Percentiles rank a stretch among this genome's conserved stretches.
These are phyloP conservation scores for Phyllachora maydis DNA, from an alignment of 2,329 filamentous ascomycete genomes.

Conservation along the genomic window DNA sequence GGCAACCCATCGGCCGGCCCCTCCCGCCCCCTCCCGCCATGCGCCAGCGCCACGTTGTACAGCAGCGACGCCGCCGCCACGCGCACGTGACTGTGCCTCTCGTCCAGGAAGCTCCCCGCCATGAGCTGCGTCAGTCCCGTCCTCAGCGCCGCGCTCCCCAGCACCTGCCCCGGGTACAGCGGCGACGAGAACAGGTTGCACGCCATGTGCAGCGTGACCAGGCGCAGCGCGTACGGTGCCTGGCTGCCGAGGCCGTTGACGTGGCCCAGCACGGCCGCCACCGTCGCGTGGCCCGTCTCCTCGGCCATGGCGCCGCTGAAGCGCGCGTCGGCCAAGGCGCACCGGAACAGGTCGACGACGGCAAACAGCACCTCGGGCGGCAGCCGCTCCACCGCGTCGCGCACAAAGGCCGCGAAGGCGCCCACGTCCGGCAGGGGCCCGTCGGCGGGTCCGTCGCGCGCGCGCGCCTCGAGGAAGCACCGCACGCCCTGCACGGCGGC, in stretches of 20 bases:
- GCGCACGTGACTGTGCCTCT: constrained; percentile 50
- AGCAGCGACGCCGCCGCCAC: constrained; percentile 67
- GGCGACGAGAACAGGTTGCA: constrained; percentile 71
- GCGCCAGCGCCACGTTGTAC: constrained; percentile 59
- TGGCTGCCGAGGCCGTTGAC: constrained; percentile 26
- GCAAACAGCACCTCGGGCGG: constrained; percentile 52
- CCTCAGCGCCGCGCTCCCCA: constrained; percentile 15
- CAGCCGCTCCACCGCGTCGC: constrained; percentile 29
- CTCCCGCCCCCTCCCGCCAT: constrained; percentile 42
- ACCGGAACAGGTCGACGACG: constrained; percentile 66
- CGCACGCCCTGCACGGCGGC: constrained; percentile 42
- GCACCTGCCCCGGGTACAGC: constrained; percentile 45
- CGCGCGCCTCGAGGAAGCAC: constrained; percentile 46
- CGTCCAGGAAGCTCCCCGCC: constrained; percentile 61
- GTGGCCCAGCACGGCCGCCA: constrained; percentile 37
- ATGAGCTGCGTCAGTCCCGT: constrained; percentile 34
- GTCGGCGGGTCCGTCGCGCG: constrained; percentile 36
- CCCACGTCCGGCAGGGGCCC: constrained; percentile 51
- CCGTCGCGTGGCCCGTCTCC: constrained; percentile 42
- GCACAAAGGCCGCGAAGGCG: constrained; percentile 40
- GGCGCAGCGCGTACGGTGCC: constrained; percentile 57
- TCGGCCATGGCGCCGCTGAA: constrained; percentile 70
- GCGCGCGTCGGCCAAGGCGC: constrained; percentile 56
- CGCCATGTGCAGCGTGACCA: constrained; percentile 64
- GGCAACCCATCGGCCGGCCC: constrained; percentile 35